These are phyloP conservation scores for Trifolium fragiferum DNA, from an alignment of 306 rosid genomes.

Conservation along the genomic window DNA sequence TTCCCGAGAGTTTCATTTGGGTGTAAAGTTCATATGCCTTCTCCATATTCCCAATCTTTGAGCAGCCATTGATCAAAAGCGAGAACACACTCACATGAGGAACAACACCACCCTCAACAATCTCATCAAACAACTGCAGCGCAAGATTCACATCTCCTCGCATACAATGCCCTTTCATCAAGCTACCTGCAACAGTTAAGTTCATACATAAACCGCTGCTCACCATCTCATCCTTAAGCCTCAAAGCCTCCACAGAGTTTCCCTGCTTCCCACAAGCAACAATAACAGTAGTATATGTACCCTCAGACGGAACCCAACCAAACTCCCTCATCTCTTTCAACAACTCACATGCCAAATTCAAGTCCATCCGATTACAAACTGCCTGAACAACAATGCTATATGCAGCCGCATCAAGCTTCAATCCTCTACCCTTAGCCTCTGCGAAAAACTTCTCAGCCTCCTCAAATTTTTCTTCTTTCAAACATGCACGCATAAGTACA, in stretches of 20 bases:
- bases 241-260: constrained; percentile 62
- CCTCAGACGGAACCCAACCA: constrained; percentile 66
- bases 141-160: constrained; percentile 64
- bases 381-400: constrained; percentile 61
- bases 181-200: constrained; percentile 57
- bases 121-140: constrained; percentile 53
- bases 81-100: constrained; percentile 61
- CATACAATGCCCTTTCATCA: constrained; percentile 69
- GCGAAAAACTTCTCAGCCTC: constrained; percentile 59
- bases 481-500: constrained; percentile 58
- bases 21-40: constrained; percentile 67
- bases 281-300: constrained; percentile 55
- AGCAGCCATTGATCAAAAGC: constrained; percentile 62
- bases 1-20: constrained; percentile 61
- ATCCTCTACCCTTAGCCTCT: constrained; percentile 52
- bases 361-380: constrained; percentile 53
- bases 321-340: constrained; percentile 68
- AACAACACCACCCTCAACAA: constrained; percentile 52
- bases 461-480: constrained; percentile 54
- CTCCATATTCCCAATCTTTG: constrained; percentile 61
- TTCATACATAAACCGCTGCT: constrained; percentile 52
- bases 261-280: constrained; percentile 69
- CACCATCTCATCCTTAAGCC: constrained; percentile 76
- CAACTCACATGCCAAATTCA: constrained; percentile 48
- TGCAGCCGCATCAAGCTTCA: constrained; percentile 58